Evolutionary conservation across 2,329 filamentous ascomycete genomes (phyloP).

Genomic region (Phyllosticta citrichinensis): DNA sequence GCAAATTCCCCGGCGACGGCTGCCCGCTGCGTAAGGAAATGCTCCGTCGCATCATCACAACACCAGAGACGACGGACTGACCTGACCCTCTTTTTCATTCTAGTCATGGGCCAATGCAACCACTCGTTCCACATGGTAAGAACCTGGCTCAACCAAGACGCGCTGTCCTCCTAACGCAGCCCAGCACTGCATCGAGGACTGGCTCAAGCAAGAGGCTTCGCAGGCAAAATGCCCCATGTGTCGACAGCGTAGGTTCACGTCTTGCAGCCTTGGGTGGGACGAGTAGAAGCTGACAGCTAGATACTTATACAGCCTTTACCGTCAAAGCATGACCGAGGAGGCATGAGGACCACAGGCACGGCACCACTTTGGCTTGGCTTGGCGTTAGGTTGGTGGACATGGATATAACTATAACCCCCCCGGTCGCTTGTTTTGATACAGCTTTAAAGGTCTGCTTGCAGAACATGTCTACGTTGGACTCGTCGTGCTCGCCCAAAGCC

Average conservation of each 20-base stretch:
- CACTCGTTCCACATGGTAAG: slow-evolving; percentile 95
- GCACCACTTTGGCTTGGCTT: not conserved
- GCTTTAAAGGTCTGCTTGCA: not conserved
- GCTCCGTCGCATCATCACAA: not conserved
- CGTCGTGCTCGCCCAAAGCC: not conserved
- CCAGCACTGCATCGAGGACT: slow-evolving; percentile 89
- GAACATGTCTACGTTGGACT: not conserved
- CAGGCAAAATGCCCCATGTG: slow-evolving; percentile 98
- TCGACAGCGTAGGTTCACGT: slow-evolving; percentile 60
- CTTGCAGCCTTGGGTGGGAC: not conserved
- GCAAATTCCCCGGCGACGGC: slow-evolving; percentile 95
- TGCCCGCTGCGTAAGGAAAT: slow-evolving; percentile 68
- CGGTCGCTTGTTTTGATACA: slow-evolving; percentile 1
- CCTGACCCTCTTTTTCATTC: not conserved
- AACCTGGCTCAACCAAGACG: not conserved
- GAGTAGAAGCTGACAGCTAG: slow-evolving; percentile 11
- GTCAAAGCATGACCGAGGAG: slow-evolving; percentile 19
- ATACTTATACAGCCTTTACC: slow-evolving; percentile 23
- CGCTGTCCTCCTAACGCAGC: slow-evolving; percentile 9
- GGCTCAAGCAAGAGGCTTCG: slow-evolving; percentile 90
- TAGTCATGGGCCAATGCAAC: slow-evolving; percentile 91
- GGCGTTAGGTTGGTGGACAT: not conserved
- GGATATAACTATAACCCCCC: slow-evolving; percentile 4
- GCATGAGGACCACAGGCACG: not conserved
- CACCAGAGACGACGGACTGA: not conserved